Base-by-base conservation (phyloP, 192 early-diverging fungal genomes). In the Gonapodya prolifera region DNA sequence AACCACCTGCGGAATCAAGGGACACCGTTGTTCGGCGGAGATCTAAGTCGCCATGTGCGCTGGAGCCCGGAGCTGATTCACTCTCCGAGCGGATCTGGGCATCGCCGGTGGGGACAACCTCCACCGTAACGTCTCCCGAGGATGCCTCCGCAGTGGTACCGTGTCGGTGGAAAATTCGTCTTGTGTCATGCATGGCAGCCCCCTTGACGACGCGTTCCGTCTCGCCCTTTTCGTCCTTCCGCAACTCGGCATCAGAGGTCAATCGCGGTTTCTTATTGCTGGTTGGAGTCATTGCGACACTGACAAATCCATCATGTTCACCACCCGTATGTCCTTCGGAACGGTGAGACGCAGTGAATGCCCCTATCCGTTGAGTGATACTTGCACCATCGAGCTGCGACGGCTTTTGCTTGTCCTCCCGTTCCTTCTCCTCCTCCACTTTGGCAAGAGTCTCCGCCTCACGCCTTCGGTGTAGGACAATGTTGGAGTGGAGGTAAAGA, bases 401-500 rank as follows among this genome's bases (percentile, higher is more conserved):
- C 8, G 45, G 23, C 8, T 16, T 8, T 16, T 61, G 45, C 23
- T 8, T 23, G 45, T 23, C 45, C 23, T 61, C 45, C 45, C 23
- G 8, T 23, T 61, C 45, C 45, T 61, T 61, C 45, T 61, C 45
- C 45, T 61, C 23, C 23, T 61, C 45, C 8, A 8, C 23, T 23
- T 61, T 61, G 45, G 45, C 45, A 61, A 61, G 45, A 8, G 45
- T 23, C 23, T 61, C 45, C 23, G 45, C 45, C 45, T 61, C 45
- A 8, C 45, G 45, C 45, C 45, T 61, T 45, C 93, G 82, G 18
- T 89, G 85, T 69, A 91, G 88, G 8, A 94, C 91, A 74, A 95
- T 86, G 77, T 84, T 86, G 0, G 91, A 91, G 74, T 95, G 94
- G 16, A 95, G 81, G 76, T 91, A 95, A 0, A 95, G 80, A 76